These are phyloP conservation scores for Priceomyces fermenticarens DNA, from an alignment of 805 yeast genomes.

Conservation along the genomic window DNA sequence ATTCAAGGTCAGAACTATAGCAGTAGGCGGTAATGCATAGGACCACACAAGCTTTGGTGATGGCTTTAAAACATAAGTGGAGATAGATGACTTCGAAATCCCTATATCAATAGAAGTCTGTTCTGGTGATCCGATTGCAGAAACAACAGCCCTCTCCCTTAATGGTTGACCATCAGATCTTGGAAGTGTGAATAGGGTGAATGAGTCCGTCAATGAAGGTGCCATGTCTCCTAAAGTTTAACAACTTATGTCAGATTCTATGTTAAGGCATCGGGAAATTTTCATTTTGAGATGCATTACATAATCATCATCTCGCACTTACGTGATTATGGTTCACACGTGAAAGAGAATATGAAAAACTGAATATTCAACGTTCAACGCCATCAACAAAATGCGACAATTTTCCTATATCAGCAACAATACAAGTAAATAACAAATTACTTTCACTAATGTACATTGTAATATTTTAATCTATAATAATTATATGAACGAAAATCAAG, in stretches of 20 bases:
- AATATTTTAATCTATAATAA: neutral
- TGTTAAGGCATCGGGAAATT: conserved; percentile 2
- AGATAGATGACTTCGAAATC: conserved; percentile 52
- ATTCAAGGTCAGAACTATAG: conserved; percentile 43
- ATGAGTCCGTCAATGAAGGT: conserved; percentile 25
- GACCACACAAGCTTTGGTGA: conserved; percentile 59
- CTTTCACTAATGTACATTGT: conserved; percentile 6
- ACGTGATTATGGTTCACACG: no score
- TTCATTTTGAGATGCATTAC: neutral
- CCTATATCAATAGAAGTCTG: conserved; percentile 45
- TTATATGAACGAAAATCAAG: neutral
- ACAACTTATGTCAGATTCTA: neutral
- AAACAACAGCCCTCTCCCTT: conserved; percentile 20
- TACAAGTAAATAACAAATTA: no score
- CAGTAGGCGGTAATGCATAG: conserved; percentile 48
- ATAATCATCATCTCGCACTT: no score
- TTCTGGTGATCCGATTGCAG: conserved; percentile 18
- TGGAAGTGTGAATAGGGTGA: conserved; percentile 31
- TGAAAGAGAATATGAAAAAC: no score
- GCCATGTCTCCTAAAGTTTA: conserved; percentile 3
- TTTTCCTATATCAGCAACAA: no score
- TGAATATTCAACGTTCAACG: no score
- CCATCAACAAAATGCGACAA: no score
- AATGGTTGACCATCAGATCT: conserved; percentile 28
- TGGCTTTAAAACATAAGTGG: conserved; percentile 51